Percentiles rank a stretch among this genome's conserved stretches.
Conservation (phyloP, 2,329 filamentous ascomycete species). For the Alternaria conjuncta region DNA sequence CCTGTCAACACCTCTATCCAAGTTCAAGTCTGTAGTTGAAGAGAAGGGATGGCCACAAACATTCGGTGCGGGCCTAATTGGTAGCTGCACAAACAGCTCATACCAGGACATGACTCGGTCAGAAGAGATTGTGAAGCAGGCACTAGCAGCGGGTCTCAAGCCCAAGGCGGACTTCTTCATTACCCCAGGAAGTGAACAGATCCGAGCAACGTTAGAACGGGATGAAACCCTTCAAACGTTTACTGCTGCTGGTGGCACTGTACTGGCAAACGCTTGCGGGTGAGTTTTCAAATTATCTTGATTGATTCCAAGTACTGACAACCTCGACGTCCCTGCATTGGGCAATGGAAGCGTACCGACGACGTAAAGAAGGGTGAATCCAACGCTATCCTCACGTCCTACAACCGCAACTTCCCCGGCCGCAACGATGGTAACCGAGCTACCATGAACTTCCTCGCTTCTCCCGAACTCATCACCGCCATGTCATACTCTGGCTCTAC, state of each 20-base stretch:
- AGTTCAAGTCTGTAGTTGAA: constrained; percentile 84
- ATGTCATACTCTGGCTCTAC: constrained; percentile 92
- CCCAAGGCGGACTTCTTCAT: constrained; percentile 93
- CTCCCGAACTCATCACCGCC: constrained; percentile 94
- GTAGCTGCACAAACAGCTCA: constrained; percentile 98
- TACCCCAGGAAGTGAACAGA: constrained; percentile 95
- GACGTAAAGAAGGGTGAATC: constrained; percentile 80
- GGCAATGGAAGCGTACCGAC: constrained; percentile 91
- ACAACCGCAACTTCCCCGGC: constrained; percentile 97
- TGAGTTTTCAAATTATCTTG: constrained; percentile 12
- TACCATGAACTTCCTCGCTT: constrained; percentile 99
- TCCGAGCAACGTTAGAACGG: constrained; percentile 88
- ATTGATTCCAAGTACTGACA: constrained; percentile 12
- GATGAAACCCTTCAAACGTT: constrained; percentile 89
- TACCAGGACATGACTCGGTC: constrained; percentile 98
- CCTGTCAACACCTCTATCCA: constrained; percentile 87
- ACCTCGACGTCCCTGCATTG: constrained; percentile 73
- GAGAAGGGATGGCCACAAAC: constrained; percentile 89
- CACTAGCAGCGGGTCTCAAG: constrained; percentile 84
- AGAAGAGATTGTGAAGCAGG: constrained; percentile 91
- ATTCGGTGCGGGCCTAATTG: constrained; percentile 91
- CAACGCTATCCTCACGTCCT: constrained; percentile 95
- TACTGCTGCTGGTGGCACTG: constrained; percentile 80
- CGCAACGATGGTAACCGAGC: constrained; percentile 95
- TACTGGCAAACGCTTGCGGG: constrained; percentile 92